Conservation (phyloP, 2,329 filamentous ascomycete species). For the Calonectria multiphialidica region DNA sequence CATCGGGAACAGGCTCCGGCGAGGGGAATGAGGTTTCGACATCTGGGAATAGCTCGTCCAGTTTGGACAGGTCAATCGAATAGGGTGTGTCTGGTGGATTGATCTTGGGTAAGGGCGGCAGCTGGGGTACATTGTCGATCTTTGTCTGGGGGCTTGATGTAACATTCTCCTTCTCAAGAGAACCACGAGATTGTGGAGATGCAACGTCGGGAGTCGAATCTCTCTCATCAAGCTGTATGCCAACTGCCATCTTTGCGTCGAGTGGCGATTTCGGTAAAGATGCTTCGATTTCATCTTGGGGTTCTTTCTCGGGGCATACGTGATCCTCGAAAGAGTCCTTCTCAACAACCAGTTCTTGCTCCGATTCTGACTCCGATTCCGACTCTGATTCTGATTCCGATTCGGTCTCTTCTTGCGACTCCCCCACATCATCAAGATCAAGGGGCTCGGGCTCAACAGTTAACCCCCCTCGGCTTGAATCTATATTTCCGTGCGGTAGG, state of each 20-base stretch:
- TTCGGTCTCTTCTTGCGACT: background rate
- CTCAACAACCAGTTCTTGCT: background rate
- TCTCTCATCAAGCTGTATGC: background rate
- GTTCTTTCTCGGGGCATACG: background rate
- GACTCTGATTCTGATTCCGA: background rate
- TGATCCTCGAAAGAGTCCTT: background rate
- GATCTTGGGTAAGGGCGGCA: background rate
- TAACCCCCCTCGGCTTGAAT: background rate
- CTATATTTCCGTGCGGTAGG: background rate
- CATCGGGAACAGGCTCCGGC: constrained; percentile 56
- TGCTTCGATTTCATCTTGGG: background rate
- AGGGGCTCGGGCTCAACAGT: constrained; percentile 11
- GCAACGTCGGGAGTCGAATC: background rate
- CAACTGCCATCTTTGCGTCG: background rate
- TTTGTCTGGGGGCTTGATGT: background rate
- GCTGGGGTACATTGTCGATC: background rate
- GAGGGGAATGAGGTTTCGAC: constrained; percentile 41
- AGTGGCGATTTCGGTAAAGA: background rate
- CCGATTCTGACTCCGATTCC: background rate
- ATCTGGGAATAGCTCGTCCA: constrained; percentile 50
- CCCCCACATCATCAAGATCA: background rate
- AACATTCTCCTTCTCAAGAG: background rate
- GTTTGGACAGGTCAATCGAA: constrained; percentile 48
- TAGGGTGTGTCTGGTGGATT: constrained; percentile 35
- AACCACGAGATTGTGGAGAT: too few species aligned